Base-by-base conservation (phyloP, 768 basidiomycete genomes). In the Kwoniella heveanensis region DNA sequence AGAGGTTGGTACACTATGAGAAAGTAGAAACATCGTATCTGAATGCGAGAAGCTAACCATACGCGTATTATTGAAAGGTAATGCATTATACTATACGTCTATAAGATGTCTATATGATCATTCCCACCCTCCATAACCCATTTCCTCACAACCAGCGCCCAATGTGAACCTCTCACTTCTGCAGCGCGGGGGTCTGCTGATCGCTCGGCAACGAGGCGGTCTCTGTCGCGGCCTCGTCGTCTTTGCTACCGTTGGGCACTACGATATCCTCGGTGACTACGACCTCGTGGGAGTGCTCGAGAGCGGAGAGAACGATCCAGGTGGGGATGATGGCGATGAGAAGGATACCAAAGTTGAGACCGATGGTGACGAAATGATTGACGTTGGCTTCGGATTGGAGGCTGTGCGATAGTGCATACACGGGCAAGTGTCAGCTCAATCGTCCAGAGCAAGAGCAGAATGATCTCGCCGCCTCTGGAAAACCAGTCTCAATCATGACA, bases 291-390 rank as follows among this genome's bases (percentile, higher is more conserved):
- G 46, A 65, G 46, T 60, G 53, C 10, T 71, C 66, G 24, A 71
- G 57, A 9, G 46, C 62, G 7, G 54, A 58, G 26, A 67, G 44
- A 2, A 71, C 69, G n/a, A 71, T 59, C 69, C 69, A 71, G 4
- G 69, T 71, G 6, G 69, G 69, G 0, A 54, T 21, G 48, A 71
- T 57, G 48, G 25, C 22, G n/a, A 67, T 17, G 39, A 71, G 48
- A 24, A 67, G 57, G 56, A 71, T 65, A 10, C 69, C 69, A 49
- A 71, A 71, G 56, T 71, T 71, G 36, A 71, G 39, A 19, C 69
- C 69, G 37, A 71, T 71, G 32, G 51, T 58, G 53, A 71, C 60
- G 54, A 71, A 71, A 54, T 71, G 69, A 54, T 71, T 71, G 8
- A 66, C 69, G 26, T 67, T 61, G 37, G 66, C 69, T 52, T 71